Conservation (phyloP, 345 rosid genomes). For the thale cress (Arabidopsis thaliana) region DNA sequence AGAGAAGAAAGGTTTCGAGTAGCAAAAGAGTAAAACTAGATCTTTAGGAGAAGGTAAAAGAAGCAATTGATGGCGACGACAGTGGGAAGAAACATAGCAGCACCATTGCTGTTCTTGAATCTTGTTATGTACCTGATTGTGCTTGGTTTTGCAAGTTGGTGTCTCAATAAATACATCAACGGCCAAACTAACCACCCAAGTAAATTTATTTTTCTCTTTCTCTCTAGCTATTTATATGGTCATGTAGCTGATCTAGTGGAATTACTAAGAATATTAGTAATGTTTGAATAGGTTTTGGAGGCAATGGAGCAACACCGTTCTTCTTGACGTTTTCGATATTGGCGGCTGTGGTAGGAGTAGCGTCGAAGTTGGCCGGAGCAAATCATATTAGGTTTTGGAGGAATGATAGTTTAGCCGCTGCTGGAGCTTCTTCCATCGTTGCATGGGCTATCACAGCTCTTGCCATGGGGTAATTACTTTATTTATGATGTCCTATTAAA, state of each 20-base stretch:
- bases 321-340: slow-evolving; percentile 66
- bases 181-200: slow-evolving; percentile 86
- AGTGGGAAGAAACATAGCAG: slow-evolving; percentile 84
- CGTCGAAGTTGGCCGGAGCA: slow-evolving; percentile 73
- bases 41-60: background rate
- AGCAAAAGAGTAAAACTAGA: background rate
- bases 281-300: slow-evolving; percentile 65
- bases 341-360: slow-evolving; percentile 71
- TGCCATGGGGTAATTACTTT: slow-evolving; percentile 67
- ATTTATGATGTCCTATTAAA: no score
- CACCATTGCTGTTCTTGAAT: slow-evolving; percentile 89
- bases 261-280: background rate
- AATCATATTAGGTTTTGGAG: slow-evolving; percentile 84
- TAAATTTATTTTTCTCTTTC: slow-evolving; percentile 27
- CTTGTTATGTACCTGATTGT: slow-evolving; percentile 76
- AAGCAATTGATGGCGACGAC: slow-evolving; percentile 57
- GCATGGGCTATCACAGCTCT: slow-evolving; percentile 87
- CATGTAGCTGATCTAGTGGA: background rate
- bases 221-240: background rate
- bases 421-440: slow-evolving; percentile 64
- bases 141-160: slow-evolving; percentile 89
- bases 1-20: slow-evolving; percentile 6
- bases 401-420: slow-evolving; percentile 79
- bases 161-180: slow-evolving; percentile 69
- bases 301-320: slow-evolving; percentile 85